Conservation (phyloP, 192 early-diverging fungal species). For the Linnemannia schmuckeri region DNA sequence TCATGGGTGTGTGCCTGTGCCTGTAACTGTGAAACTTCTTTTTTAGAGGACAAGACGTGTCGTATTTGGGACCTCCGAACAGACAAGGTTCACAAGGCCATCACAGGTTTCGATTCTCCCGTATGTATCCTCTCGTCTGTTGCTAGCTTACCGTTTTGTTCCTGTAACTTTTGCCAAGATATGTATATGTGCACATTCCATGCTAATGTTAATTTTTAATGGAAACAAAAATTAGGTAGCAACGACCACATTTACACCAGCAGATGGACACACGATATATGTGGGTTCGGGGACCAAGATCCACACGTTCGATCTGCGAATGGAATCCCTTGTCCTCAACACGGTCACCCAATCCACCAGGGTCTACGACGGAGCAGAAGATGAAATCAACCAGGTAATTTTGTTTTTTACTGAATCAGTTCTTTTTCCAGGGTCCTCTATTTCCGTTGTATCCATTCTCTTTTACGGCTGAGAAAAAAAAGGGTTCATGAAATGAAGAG, state of each 20-base stretch:
- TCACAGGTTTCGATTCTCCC: constrained; percentile 40
- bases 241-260: constrained; percentile 32
- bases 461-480: neutral
- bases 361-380: constrained; percentile 58
- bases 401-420: neutral
- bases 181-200: too few relatives aligned
- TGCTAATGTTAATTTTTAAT: neutral
- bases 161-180: neutral
- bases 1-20: too few relatives aligned
- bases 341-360: constrained; percentile 29
- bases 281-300: constrained; percentile 47
- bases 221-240: constrained; percentile 16
- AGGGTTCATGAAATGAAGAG: neutral
- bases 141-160: neutral
- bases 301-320: constrained; percentile 59
- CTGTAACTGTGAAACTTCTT: neutral
- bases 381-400: constrained; percentile 64
- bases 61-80: constrained; percentile 54
- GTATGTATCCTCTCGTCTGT: constrained; percentile 7
- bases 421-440: neutral
- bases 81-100: constrained; percentile 45
- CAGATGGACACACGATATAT: constrained; percentile 43
- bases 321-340: constrained; percentile 51
- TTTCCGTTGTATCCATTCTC: neutral
- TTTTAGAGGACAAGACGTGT: constrained; percentile 53